phyloP scores from a whole-genome alignment of 139 green algal genomes.

The Pleodorina starrii region DNA sequence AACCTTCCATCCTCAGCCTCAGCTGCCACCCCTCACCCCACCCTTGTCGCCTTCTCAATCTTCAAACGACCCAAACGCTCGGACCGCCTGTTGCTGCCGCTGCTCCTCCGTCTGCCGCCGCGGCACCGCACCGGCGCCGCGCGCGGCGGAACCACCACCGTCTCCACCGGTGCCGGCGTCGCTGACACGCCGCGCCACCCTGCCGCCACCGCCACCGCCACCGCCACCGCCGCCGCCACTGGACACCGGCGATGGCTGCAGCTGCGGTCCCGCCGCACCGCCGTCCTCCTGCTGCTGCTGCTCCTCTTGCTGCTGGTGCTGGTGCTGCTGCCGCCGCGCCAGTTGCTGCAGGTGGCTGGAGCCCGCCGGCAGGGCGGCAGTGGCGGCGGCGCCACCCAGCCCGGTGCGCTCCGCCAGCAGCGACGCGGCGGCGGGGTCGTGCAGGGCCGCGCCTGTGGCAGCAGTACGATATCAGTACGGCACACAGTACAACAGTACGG shows the following conservation, averaged over 20 bases:
- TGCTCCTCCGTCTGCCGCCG: slow-evolving; percentile 12
- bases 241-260: background rate
- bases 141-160: background rate
- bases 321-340: background rate
- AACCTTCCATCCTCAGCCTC: too few relatives aligned
- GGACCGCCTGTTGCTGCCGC: slow-evolving; percentile 4
- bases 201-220: background rate
- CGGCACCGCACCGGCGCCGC: background rate
- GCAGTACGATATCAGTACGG: too few relatives aligned
- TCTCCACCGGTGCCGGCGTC: background rate
- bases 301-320: background rate
- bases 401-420: slow-evolving; percentile 14
- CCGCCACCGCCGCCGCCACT: background rate
- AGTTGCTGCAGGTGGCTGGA: slow-evolving; percentile 10
- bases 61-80: slow-evolving; percentile 3
- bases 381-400: background rate
- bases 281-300: slow-evolving; percentile 2
- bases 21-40: too few relatives aligned
- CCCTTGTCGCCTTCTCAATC: too few relatives aligned
- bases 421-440: slow-evolving; percentile 19
- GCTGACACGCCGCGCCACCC: background rate
- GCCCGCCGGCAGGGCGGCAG: background rate
- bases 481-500: background rate
- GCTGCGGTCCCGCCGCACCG: background rate
- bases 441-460: slow-evolving; percentile 28